These are phyloP conservation scores for Phytophthora niederhauseri DNA, from an alignment of 352 stramenopile genomes.

Conservation along the genomic window DNA sequence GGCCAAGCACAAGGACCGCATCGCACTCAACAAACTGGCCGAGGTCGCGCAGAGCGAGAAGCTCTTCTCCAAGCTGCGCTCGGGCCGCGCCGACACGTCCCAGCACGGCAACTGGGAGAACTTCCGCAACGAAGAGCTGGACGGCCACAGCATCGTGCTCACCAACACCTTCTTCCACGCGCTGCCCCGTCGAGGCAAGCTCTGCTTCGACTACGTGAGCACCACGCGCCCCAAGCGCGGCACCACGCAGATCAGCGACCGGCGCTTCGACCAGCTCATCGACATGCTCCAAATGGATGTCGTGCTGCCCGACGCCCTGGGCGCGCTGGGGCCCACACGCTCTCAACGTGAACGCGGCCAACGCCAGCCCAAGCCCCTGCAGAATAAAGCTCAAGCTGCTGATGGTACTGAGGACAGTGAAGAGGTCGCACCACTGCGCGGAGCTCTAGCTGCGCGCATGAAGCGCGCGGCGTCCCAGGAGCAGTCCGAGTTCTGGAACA, in stretches of 20 bases:
- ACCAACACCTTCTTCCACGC: slow-evolving; percentile 83
- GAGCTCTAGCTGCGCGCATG: slow-evolving; percentile 1
- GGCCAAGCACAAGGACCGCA: slow-evolving; percentile 74
- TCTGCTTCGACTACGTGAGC: slow-evolving; percentile 93
- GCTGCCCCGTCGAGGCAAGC: slow-evolving; percentile 67
- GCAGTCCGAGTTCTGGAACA: slow-evolving; percentile 60
- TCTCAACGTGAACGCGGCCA: slow-evolving; percentile 19
- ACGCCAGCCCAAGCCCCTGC: slow-evolving; percentile 6
- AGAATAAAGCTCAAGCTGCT: slow-evolving; percentile 3
- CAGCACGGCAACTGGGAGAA: slow-evolving; percentile 94
- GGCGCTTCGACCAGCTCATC: slow-evolving; percentile 80
- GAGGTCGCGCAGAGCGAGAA: slow-evolving; percentile 88
- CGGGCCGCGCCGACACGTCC: slow-evolving; percentile 68
- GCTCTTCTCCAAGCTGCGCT: slow-evolving; percentile 68
- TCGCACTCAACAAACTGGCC: slow-evolving; percentile 78
- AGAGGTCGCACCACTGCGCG: slow-evolving; percentile 3
- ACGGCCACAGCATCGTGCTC: slow-evolving; percentile 71
- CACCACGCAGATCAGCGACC: slow-evolving; percentile 63
- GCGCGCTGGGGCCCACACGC: slow-evolving; percentile 25
- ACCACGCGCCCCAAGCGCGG: slow-evolving; percentile 72
- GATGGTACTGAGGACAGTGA: slow-evolving; percentile 6
- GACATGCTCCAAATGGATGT: slow-evolving; percentile 60
- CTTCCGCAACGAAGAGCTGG: slow-evolving; percentile 91
- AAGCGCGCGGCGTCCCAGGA: slow-evolving; percentile 25
- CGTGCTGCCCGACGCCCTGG: slow-evolving; percentile 24